Evolutionary conservation across 306 rosid species (phyloP).

Genomic region (Pterocarpus macrocarpus): DNA sequence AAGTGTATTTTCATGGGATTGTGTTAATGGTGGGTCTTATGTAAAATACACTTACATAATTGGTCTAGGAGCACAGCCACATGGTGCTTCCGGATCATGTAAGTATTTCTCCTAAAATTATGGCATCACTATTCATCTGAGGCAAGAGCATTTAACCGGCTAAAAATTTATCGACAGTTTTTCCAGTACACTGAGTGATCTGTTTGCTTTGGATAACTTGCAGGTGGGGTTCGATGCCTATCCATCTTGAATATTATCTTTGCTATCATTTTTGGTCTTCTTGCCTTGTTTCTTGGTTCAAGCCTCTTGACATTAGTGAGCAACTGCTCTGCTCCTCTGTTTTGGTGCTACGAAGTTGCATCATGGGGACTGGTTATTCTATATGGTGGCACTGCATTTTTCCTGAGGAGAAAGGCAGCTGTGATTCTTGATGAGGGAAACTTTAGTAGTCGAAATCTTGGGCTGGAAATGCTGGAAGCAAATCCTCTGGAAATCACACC

Average conservation of each 20-base stretch:
- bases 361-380: slow-evolving; percentile 87
- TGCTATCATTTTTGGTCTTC: slow-evolving; percentile 84
- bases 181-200: slow-evolving; percentile 3
- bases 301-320: slow-evolving; percentile 87
- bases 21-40: too few relatives aligned
- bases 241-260: slow-evolving; percentile 80
- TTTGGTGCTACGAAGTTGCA: slow-evolving; percentile 91
- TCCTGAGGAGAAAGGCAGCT: slow-evolving; percentile 80
- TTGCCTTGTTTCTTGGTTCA: slow-evolving; percentile 94
- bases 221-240: slow-evolving; percentile 96
- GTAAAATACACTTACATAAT: too few relatives aligned
- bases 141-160: slow-evolving; percentile 7
- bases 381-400: slow-evolving; percentile 87
- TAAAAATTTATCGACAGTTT: slow-evolving; percentile 24
- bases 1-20: too few relatives aligned
- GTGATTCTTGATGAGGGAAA: slow-evolving; percentile 77
- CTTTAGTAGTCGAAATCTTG: slow-evolving; percentile 67
- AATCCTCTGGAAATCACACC: slow-evolving; percentile 82
- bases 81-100: too few relatives aligned
- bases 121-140: slow-evolving; percentile 16
- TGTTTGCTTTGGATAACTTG: slow-evolving; percentile 44
- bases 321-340: slow-evolving; percentile 85
- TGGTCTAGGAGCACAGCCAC: too few relatives aligned
- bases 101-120: background rate
- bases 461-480: slow-evolving; percentile 95